A percentile compares a stretch with the other conserved stretches of the same genome.
phyloP scores from a whole-genome alignment of 192 early-diverging fungal species.

The Chytriomyces sp. region DNA sequence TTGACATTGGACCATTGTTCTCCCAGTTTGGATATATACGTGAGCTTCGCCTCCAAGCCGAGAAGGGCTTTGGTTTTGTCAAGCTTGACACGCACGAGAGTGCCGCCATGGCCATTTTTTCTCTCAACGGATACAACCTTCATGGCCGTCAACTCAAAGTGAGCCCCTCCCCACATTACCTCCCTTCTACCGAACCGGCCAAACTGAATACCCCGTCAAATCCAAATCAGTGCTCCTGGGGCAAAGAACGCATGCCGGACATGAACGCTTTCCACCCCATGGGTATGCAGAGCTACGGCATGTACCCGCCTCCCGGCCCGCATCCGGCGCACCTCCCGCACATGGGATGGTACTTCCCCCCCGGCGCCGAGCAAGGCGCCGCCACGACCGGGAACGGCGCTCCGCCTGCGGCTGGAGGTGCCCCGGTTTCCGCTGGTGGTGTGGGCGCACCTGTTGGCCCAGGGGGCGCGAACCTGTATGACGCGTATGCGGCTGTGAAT shows the following conservation, averaged over 20 bases:
- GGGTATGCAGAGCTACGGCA: neutral
- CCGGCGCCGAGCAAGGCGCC: neutral
- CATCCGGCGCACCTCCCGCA: neutral
- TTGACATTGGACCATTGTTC: slow-evolving; percentile 74
- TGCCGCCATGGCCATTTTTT: slow-evolving; percentile 85
- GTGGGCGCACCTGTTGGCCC: neutral
- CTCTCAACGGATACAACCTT: slow-evolving; percentile 70
- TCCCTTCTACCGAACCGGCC: neutral
- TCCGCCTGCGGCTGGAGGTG: neutral
- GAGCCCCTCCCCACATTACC: neutral
- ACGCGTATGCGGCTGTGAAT: neutral
- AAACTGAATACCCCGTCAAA: too few relatives aligned
- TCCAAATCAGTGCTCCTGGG: slow-evolving; percentile 88
- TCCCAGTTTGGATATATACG: slow-evolving; percentile 75
- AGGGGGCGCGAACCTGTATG: neutral
- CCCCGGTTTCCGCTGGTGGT: neutral
- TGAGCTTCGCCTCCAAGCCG: slow-evolving; percentile 83
- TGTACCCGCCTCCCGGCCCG: neutral
- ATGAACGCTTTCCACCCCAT: slow-evolving; percentile 1
- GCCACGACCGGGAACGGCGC: neutral
- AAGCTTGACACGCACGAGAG: slow-evolving; percentile 89
- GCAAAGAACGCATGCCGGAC: slow-evolving; percentile 73
- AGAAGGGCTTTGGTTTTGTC: slow-evolving; percentile 90
- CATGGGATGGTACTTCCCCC: neutral
- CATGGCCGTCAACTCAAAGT: slow-evolving; percentile 63